Evolutionary conservation across 2,329 filamentous ascomycete genomes (phyloP).

Genomic region (Chaetoscypha palmicola): DNA sequence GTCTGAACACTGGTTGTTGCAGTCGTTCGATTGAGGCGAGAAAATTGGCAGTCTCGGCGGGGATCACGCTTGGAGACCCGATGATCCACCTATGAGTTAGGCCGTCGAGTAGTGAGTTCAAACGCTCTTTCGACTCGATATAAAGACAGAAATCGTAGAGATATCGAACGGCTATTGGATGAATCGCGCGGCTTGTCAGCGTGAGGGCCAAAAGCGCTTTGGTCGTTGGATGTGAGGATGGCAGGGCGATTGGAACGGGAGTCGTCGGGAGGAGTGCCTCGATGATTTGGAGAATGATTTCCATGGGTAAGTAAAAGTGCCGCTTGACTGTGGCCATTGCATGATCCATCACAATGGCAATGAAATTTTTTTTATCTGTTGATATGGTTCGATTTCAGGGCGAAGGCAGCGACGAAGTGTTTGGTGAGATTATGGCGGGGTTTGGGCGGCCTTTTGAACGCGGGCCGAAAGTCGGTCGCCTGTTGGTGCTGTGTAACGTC

Average conservation of each 20-base stretch:
- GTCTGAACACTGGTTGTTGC: neutral
- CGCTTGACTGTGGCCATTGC: no score
- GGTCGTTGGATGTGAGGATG: slow-evolving; percentile 35
- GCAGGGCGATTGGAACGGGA: slow-evolving; percentile 23
- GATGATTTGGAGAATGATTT: slow-evolving; percentile 13
- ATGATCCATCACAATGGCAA: no score
- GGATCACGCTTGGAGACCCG: neutral
- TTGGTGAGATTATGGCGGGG: no score
- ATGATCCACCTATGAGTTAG: no score
- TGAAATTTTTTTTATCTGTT: no score
- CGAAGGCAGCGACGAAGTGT: no score
- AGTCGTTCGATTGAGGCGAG: neutral
- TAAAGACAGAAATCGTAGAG: neutral
- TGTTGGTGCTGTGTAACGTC: no score
- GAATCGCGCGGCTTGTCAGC: slow-evolving; percentile 25
- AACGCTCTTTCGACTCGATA: neutral
- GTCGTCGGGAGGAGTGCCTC: slow-evolving; percentile 6
- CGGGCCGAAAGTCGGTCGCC: no score
- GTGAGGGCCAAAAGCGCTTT: slow-evolving; percentile 40
- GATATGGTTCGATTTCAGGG: no score
- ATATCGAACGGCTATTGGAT: neutral
- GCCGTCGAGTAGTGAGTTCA: neutral
- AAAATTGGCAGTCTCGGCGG: neutral
- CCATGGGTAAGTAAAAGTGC: slow-evolving; percentile 8
- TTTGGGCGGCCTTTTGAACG: no score